Base-by-base conservation (phyloP, 73 alveolate genomes). In the Paramecium bursaria region DNA sequence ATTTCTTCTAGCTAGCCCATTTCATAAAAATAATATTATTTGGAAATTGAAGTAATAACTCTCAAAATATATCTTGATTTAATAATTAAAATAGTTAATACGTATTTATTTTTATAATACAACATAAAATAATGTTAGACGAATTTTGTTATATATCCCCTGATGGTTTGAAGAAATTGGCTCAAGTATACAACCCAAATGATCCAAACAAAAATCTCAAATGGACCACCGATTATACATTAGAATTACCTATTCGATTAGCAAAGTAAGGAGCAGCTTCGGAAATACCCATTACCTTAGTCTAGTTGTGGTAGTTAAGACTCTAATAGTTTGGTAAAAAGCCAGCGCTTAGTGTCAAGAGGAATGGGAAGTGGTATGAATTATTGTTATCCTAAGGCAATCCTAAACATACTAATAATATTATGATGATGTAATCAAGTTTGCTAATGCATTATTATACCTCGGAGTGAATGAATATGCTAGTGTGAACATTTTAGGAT, bases 401-500 rank as follows among this genome's bases (percentile, higher is more conserved):
- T 49, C 94, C 30, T 79, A 55, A 46, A 87, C 93, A 13, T 92
- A 92, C 91, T 33, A 86, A 46, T 60, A 85, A 51, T 88, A 61
- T 55, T 88, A 74, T 73, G 87, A 86, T 21, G 86, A 46, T 5
- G n/a, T 73, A 25, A 21, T 60, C 23, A 77, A 29, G 4, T 91
- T 94, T 33, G 97, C 96, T 7, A 87, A 86, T 35, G 77, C 92
- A 14, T 74, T 92, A 47, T 76, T 90, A 39, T 75, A 86, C 3
- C 19, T 94, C 7, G 95, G 95, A 7, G 75, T 92, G 3, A 48
- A 44, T 13, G 85, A 86, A 47, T 47, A 88, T 47, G 61, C 86
- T 19, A 22, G 90, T 9, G 88, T 90, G 3, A 92, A 90, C 86
- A 92, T 94, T 31, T 77, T 92, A 14, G 98, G 98, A 4, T 92